These are phyloP conservation scores for Penicillium angulare DNA, from an alignment of 495 filamentous ascomycete genomes.

Conservation along the genomic window DNA sequence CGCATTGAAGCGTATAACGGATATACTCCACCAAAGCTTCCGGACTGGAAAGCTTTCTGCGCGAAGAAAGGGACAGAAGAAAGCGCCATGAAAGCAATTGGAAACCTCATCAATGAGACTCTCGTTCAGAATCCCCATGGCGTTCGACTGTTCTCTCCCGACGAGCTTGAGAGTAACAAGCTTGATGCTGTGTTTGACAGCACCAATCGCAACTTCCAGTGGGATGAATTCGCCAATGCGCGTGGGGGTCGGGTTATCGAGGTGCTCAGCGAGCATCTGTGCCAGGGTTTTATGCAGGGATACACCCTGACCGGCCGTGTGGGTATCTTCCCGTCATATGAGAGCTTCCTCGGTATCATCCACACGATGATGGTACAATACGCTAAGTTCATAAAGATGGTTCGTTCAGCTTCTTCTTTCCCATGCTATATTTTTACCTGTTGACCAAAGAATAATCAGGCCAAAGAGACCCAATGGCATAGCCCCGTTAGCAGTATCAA, in stretches of 20 bases:
- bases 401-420: conserved; percentile 16
- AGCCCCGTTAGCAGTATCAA: conserved; percentile 61
- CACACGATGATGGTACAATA: conserved; percentile 83
- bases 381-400: conserved; percentile 71
- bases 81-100: conserved; percentile 63
- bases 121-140: conserved; percentile 58
- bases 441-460: conserved; percentile 28
- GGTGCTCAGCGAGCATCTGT: conserved; percentile 69
- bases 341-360: conserved; percentile 71
- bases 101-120: conserved; percentile 55
- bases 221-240: conserved; percentile 65
- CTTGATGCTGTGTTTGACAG: conserved; percentile 59
- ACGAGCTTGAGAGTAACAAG: conserved; percentile 74
- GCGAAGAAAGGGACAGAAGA: conserved; percentile 53
- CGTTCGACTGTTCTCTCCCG: conserved; percentile 66
- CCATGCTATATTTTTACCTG: background rate
- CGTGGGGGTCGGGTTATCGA: conserved; percentile 71
- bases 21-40: conserved; percentile 51
- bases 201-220: conserved; percentile 70
- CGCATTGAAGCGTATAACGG: conserved; percentile 56
- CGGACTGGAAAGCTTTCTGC: conserved; percentile 58
- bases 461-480: conserved; percentile 56
- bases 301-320: conserved; percentile 70
- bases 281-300: conserved; percentile 68
- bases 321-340: conserved; percentile 68